Conservation (phyloP, 352 stramenopile genomes). For the Globisporangium parvum region DNA sequence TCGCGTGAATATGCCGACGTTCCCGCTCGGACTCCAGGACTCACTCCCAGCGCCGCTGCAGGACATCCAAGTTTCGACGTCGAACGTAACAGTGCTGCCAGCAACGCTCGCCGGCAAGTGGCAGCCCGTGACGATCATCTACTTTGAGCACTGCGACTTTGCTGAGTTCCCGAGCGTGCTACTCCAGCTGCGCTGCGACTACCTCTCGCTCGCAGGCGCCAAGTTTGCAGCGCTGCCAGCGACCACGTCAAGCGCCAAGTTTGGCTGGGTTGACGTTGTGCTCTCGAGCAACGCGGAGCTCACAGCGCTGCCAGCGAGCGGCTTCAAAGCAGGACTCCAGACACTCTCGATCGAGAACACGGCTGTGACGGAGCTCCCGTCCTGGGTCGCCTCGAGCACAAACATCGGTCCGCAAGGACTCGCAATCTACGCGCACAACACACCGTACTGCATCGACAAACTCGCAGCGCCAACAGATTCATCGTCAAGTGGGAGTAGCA, state of each 20-base stretch:
- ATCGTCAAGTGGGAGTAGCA: not conserved
- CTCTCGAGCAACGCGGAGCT: slow-evolving; percentile 13
- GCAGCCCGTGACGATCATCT: slow-evolving; percentile 11
- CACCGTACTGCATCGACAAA: slow-evolving; percentile 20
- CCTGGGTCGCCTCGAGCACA: slow-evolving; percentile 6
- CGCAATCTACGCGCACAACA: slow-evolving; percentile 27
- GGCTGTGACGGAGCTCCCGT: slow-evolving; percentile 12
- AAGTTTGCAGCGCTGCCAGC: slow-evolving; percentile 14
- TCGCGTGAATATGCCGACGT: slow-evolving; percentile 14
- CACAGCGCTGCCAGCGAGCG: slow-evolving; percentile 4
- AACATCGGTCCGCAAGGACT: not conserved
- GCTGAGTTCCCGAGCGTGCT: slow-evolving; percentile 10
- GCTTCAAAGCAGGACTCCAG: slow-evolving; percentile 7
- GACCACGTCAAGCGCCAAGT: slow-evolving; percentile 18
- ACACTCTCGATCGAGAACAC: slow-evolving; percentile 33
- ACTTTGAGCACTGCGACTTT: slow-evolving; percentile 18
- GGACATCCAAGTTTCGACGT: slow-evolving; percentile 13
- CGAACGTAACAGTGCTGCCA: slow-evolving; percentile 12
- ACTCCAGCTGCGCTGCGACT: slow-evolving; percentile 11
- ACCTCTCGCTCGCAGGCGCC: slow-evolving; percentile 16
- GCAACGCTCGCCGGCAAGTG: not conserved
- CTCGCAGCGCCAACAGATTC: not conserved
- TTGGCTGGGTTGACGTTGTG: slow-evolving; percentile 14
- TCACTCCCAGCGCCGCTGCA: slow-evolving; percentile 7
- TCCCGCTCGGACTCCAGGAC: slow-evolving; percentile 11